Evolutionary conservation across 176 grass and related monocot species (phyloP).

Genomic region (Chrysopogon serrulatus): DNA sequence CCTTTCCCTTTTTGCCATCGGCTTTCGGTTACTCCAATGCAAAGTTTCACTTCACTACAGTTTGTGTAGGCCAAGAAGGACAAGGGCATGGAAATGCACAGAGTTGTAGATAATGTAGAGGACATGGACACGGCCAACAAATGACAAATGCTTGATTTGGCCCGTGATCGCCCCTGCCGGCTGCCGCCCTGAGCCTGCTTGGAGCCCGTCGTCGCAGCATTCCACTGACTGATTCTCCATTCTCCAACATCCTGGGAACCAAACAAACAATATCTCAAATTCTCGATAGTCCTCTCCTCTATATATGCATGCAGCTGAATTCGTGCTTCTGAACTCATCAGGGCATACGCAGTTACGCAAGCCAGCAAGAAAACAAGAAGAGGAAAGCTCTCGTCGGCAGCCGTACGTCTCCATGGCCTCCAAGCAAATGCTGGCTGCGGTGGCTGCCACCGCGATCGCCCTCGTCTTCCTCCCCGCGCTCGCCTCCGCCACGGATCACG

Average conservation of each 20-base stretch:
- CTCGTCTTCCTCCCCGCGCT: background rate
- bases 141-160: background rate
- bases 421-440: background rate
- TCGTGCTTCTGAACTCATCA: background rate
- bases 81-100: too few relatives aligned
- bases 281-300: background rate
- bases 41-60: background rate
- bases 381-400: too few relatives aligned
- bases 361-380: background rate
- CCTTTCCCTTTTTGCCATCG: background rate
- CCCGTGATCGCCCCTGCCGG: too few relatives aligned
- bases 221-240: slow-evolving; percentile 9
- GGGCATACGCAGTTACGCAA: background rate
- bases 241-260: background rate
- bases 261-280: background rate
- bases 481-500: background rate
- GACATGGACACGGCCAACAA: too few relatives aligned
- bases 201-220: background rate
- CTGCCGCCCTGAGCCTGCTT: slow-evolving; percentile 4
- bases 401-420: slow-evolving; percentile 14
- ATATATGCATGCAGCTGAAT: background rate
- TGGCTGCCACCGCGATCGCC: background rate
- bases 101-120: too few relatives aligned
- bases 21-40: slow-evolving; percentile 9
- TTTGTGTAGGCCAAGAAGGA: too few relatives aligned